A percentile compares a stretch with the other conserved stretches of the same genome.
Conservation (phyloP, 129 eudicot species). For the Logfia minima region DNA sequence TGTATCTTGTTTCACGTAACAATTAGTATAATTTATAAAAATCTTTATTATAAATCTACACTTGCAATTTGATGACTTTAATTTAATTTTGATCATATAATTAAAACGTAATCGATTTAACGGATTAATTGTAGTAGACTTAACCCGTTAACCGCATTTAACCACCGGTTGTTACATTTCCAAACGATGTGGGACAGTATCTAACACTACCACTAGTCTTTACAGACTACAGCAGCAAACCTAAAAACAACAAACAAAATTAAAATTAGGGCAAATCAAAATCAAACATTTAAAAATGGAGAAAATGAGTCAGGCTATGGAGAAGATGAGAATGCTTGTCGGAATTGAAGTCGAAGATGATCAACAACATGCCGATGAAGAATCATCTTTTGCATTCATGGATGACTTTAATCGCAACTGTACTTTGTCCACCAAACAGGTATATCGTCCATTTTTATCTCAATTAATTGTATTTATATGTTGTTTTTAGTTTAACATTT, state of each 20-base stretch:
- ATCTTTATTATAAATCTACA: too few species aligned
- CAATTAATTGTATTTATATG: neutral
- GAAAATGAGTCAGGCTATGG: slow-evolving; percentile 82
- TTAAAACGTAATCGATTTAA: too few species aligned
- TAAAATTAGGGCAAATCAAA: slow-evolving; percentile 5
- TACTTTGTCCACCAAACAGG: slow-evolving; percentile 89
- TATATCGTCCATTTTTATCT: slow-evolving; percentile 5
- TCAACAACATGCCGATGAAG: slow-evolving; percentile 45
- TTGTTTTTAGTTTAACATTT: neutral
- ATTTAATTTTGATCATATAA: too few species aligned
- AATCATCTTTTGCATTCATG: slow-evolving; percentile 68
- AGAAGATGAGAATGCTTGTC: slow-evolving; percentile 86
- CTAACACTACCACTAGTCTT: too few species aligned
- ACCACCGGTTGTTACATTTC: too few species aligned
- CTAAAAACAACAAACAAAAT: neutral
- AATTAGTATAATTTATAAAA: too few species aligned
- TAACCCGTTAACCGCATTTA: too few species aligned
- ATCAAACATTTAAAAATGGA: slow-evolving; percentile 51
- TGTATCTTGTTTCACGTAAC: too few species aligned
- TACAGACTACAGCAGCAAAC: neutral
- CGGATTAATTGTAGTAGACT: too few species aligned
- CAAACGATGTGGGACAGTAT: too few species aligned
- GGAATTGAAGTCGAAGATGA: slow-evolving; percentile 89
- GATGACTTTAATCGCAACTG: slow-evolving; percentile 93
- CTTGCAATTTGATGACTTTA: too few species aligned